These are phyloP conservation scores for Bretschneidera sinensis DNA, from an alignment of 345 rosid species.

Conservation along the genomic window DNA sequence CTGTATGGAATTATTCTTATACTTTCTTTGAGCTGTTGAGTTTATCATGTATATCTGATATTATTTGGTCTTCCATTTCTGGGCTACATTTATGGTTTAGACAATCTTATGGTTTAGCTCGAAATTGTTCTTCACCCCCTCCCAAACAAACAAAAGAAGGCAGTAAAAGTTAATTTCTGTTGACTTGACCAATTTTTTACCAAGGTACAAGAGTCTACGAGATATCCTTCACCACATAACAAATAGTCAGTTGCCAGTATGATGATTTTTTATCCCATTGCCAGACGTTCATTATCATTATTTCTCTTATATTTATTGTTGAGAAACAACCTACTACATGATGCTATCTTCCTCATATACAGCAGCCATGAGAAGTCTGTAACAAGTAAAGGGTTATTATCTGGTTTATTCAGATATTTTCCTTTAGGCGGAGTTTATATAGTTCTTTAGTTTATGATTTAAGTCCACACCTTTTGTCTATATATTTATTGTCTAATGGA, in stretches of 20 bases:
- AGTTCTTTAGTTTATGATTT: not conserved
- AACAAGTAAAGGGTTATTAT: not conserved
- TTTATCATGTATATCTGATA: not conserved
- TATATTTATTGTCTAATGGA: slow-evolving; percentile 2
- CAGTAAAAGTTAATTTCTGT: too few species aligned
- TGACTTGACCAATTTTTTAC: too few species aligned
- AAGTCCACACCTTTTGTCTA: not conserved
- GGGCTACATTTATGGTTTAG: too few species aligned
- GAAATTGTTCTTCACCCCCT: too few species aligned
- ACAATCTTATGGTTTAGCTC: too few species aligned
- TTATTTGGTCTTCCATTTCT: too few species aligned
- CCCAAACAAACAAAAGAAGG: too few species aligned
- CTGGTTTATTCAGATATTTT: not conserved
- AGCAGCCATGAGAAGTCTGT: not conserved
- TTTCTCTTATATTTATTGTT: not conserved
- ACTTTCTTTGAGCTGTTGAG: not conserved
- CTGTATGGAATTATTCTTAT: not conserved
- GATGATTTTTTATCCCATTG: not conserved
- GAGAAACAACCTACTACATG: not conserved
- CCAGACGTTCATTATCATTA: not conserved
- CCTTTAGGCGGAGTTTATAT: too few species aligned
- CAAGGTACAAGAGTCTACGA: too few species aligned
- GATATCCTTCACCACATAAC: too few species aligned
- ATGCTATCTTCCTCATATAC: not conserved
- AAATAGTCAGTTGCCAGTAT: too few species aligned